Evolutionary conservation across 2,329 filamentous ascomycete species (phyloP).

Genomic region (Aspergillus niger): DNA sequence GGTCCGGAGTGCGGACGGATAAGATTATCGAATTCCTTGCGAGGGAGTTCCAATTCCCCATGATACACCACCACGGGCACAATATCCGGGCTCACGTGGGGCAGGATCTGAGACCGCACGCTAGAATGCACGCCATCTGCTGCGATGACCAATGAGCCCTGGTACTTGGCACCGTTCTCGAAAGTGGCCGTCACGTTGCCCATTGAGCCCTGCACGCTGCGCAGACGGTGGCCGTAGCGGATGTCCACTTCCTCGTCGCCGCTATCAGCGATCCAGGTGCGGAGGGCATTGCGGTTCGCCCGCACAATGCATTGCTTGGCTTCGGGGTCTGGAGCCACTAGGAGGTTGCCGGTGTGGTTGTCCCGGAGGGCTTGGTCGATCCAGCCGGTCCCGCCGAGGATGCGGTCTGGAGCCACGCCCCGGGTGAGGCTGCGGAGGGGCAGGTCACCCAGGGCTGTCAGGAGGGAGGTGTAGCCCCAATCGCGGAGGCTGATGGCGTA

Average conservation of each 20-base stretch:
- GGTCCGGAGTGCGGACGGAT: too few relatives aligned
- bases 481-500: too few relatives aligned
- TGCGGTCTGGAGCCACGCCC: constrained; percentile 13
- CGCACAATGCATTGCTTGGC: too few relatives aligned
- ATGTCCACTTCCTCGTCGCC: constrained; percentile 16
- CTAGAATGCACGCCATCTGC: too few relatives aligned
- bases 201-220: background rate
- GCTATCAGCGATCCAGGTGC: constrained; percentile 13
- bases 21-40: too few relatives aligned
- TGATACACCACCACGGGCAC: too few relatives aligned
- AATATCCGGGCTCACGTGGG: too few relatives aligned
- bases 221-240: constrained; percentile 10
- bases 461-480: too few relatives aligned
- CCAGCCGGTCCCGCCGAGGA: constrained; percentile 16
- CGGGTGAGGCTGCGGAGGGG: constrained; percentile 1
- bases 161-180: constrained; percentile 11
- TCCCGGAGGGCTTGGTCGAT: constrained; percentile 15
- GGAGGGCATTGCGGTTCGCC: constrained; percentile 8
- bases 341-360: constrained; percentile 11
- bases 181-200: constrained; percentile 7
- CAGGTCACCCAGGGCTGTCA: too few relatives aligned
- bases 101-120: too few relatives aligned
- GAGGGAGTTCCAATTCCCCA: too few relatives aligned
- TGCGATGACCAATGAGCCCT: too few relatives aligned
- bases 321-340: background rate